Base-by-base conservation (phyloP, 106 monocot genomes). In the Dendrobium huoshanense region DNA sequence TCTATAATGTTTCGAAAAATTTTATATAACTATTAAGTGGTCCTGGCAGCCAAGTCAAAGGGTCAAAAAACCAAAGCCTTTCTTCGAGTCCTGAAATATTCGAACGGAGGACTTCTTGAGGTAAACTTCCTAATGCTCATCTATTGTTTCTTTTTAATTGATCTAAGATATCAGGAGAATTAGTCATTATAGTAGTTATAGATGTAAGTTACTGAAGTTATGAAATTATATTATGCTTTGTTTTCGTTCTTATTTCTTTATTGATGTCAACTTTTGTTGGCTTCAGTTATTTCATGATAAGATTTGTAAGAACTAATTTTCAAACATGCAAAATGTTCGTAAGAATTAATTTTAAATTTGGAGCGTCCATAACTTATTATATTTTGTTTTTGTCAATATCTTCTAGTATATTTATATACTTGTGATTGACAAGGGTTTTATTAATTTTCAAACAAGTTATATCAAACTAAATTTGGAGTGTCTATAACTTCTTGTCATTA, bases 21-120 rank as follows among this genome's bases (percentile, higher is more conserved):
- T 2, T 61, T 70, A 37, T n/a, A 41, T n/a, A 74, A 74, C 19
- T 5, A 42, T 15, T 74, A 76, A 24, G 19, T 76, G 24, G 51
- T 76, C 27, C 20, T 94, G 51, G 90, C 88, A 97, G 96, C 90
- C 64, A 97, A 94, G 80, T 67, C 86, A 17, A 97, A 97, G 83
- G 92, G 94, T 17, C 94, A 83, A 56, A 83, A 77, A 77, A 94
- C 91, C 37, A 92, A 91, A 87, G 85, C 91, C 49, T 89, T 94
- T 82, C 90, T 98, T 72, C 97, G 92, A 40, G 94, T 94, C 75
- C 79, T 98, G 59, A 98, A 98, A 84, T 88, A 98, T 73, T 92
- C 97, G 51, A 82, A 79, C 67, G 97, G 97, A 79, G 97, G 94
- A 82, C 81, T 98, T 79, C 92, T 98, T 64, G 97, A 98, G 97